Percentiles rank a stretch among this genome's conserved stretches.
phyloP scores from a whole-genome alignment of 345 rosid species.

The Arabis alpina region DNA sequence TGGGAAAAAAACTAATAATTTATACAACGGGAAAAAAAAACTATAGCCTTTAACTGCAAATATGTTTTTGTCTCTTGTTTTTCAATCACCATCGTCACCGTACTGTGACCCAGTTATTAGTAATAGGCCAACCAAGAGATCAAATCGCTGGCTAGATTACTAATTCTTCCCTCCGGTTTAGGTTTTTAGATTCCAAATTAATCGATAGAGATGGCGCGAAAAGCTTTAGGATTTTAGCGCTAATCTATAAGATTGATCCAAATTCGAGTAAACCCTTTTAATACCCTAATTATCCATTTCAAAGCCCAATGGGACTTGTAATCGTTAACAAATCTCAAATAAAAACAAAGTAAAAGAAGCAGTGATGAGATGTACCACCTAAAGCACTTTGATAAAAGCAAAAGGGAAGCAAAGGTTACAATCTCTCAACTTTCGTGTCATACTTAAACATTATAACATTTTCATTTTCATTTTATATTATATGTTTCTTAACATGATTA shows the following conservation, averaged over 20 bases:
- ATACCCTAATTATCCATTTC: neutral
- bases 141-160: slow-evolving; percentile 31
- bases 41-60: slow-evolving; percentile 19
- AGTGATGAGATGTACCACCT: slow-evolving; percentile 36
- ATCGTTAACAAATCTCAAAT: neutral
- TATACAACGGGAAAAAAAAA: slow-evolving; percentile 25
- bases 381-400: slow-evolving; percentile 28
- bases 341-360: slow-evolving; percentile 1
- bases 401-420: slow-evolving; percentile 31
- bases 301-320: too few species aligned
- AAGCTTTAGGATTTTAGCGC: too few species aligned
- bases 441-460: neutral
- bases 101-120: slow-evolving; percentile 47
- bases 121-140: slow-evolving; percentile 49
- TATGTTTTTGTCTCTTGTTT: slow-evolving; percentile 34
- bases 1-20: slow-evolving; percentile 5
- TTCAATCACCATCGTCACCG: slow-evolving; percentile 34
- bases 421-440: slow-evolving; percentile 24
- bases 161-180: slow-evolving; percentile 37
- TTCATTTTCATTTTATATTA: neutral
- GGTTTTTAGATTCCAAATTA: too few species aligned
- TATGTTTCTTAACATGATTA: neutral
- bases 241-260: too few species aligned
- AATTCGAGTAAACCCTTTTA: too few species aligned
- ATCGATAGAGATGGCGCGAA: too few species aligned